Base-by-base conservation (phyloP, 257 asterid genomes). In the Solanum sejunctum region DNA sequence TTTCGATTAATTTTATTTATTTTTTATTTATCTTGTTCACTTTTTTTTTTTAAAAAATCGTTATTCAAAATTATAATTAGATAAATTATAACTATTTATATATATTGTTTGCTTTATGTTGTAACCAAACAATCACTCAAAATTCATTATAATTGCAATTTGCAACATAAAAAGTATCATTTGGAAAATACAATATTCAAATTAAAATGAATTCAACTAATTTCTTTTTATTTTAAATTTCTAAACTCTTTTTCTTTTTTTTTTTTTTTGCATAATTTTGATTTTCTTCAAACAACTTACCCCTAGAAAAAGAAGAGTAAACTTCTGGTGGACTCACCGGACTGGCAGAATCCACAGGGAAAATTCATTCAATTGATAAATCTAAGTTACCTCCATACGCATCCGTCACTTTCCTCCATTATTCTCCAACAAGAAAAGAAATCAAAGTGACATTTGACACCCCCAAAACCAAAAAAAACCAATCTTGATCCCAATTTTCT, bases 401-500 rank as follows among this genome's bases (percentile, higher is more conserved):
- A 64, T 28, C 72, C 20, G 10, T 64, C 72, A 67, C 49, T 67
- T 67, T 67, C 49, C 21, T 6, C 39, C 49, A 41, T 67, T 16
- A 32, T 32, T 67, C 75, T 64, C 72, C 20, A 6, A 28, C 11
- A 64, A 64, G 12, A 67, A 67, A 32, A 67, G 49, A 18, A 28
- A 32, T 66, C 3, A 13, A 3, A 17, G 12, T 66, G 47, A 66
- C 47, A 66, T 28, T 66, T 66, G n/a, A 67, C 47, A 67, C 75
- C 75, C 75, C 75, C 3, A 70, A 71, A 71, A 10, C 26, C 55
- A 13, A 51, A 47, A 43, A 72, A n/a, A 49, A 0, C 23, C 61
- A 49, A 75, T 49, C 82, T 49, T 75, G 82, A 75, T 75, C 45
- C 82, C 61, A 49, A 23, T 75, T 49, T 75, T 47, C 57, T 72